These are phyloP conservation scores for Candida schatavii DNA, from an alignment of 805 yeast genomes.

Conservation along the genomic window DNA sequence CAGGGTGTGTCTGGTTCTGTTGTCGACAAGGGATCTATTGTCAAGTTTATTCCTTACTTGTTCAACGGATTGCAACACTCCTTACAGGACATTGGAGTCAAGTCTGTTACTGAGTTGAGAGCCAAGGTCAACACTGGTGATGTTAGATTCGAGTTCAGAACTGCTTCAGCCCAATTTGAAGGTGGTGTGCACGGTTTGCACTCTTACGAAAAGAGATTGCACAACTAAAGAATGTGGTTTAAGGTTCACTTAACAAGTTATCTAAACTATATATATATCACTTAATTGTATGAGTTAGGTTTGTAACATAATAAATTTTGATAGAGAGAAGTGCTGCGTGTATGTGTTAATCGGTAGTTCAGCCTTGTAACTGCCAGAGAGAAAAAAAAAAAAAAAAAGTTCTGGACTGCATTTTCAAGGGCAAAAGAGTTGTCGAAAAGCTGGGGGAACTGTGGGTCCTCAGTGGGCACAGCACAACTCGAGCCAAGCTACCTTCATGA, in stretches of 20 bases:
- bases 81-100: constrained; percentile 94
- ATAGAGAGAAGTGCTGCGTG: too few species aligned
- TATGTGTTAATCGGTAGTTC: too few species aligned
- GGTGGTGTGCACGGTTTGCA: constrained; percentile 97
- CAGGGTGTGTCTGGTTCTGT: constrained; percentile 99
- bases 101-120: constrained; percentile 62
- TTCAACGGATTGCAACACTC: constrained; percentile 97
- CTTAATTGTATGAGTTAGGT: too few species aligned
- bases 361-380: too few species aligned
- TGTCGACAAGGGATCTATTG: constrained; percentile 92
- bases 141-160: constrained; percentile 94
- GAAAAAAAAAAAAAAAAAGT: too few species aligned
- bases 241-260: too few species aligned
- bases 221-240: too few species aligned
- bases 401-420: too few species aligned
- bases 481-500: constrained; percentile 1
- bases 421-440: too few species aligned
- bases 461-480: background rate
- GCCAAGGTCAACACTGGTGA: constrained; percentile 60
- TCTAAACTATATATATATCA: too few species aligned
- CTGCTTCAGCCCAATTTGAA: constrained; percentile 97
- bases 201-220: constrained; percentile 96
- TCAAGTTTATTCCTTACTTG: constrained; percentile 91
- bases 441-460: background rate
- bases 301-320: too few species aligned